Evolutionary conservation across 768 basidiomycete genomes (phyloP).

Genomic region (Suillus cothurnatus): DNA sequence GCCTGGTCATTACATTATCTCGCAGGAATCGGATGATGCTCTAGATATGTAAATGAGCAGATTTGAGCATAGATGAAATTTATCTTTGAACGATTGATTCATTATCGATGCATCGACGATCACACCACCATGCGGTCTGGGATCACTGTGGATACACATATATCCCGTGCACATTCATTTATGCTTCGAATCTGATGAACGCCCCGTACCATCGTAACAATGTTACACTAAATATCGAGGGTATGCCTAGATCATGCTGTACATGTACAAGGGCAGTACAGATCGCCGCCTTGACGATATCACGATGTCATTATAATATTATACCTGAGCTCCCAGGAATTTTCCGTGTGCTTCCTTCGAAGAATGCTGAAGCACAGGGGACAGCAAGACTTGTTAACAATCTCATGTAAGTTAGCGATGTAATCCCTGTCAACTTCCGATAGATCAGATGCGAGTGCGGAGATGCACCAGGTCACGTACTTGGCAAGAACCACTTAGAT

Average conservation of each 20-base stretch:
- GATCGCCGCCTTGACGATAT: conserved; percentile 1
- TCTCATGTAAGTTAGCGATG: background rate
- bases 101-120: background rate
- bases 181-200: background rate
- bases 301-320: background rate
- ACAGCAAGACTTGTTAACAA: background rate
- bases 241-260: background rate
- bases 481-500: too few species aligned
- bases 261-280: background rate
- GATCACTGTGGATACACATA: background rate
- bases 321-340: background rate
- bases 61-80: background rate
- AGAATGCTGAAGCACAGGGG: background rate
- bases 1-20: background rate
- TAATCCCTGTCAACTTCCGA: background rate
- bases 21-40: background rate
- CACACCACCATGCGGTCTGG: background rate
- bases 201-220: background rate
- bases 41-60: background rate
- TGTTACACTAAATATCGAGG: background rate
- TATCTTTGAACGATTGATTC: background rate
- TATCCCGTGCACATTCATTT: background rate
- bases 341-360: background rate
- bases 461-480: background rate
- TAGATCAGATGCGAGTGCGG: background rate